Evolutionary conservation across 495 filamentous ascomycete species (phyloP), one percentile per base, ranked within the genome.

Genomic region (Platismatia glauca): DNA sequence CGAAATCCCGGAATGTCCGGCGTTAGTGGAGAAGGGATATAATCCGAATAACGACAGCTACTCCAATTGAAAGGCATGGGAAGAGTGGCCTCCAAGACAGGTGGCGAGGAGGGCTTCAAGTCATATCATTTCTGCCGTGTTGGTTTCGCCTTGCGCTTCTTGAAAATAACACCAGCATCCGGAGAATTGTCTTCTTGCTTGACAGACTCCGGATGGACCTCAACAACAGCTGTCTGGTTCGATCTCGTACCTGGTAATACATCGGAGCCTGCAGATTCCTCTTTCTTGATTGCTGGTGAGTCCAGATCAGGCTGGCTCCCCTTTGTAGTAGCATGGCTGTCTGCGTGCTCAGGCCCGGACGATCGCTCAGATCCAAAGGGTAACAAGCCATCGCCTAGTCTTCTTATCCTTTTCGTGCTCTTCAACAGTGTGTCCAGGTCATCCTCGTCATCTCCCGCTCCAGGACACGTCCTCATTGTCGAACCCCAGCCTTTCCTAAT

Each of bases 111-210:
- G 2, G n/a, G 46, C 24, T 24, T 53, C 41, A 18, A 53, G 29
- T 16, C 33, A 48, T 15, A 39, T 71, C 67, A 77, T 66, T 74
- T 79, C 48, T 85, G 82, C 43, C 84, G 80, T 67, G 89, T 82
- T 38, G 84, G 83, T 72, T 91, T 95, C 1, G 86, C 80, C 70
- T 94, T 96, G 65, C 92, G 84, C 75, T 95, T 95, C 76, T 95
- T 97, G 77, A 97, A 97, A 16, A 94, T 75, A 24, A 93, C 79
- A 0, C 75, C 80, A 6, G 72, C 66, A 7, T 64, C 68, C 39
- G 71, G 65, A 16, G 71, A 69, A 58, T 72, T 70, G 4, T 60
- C 69, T 56, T 75, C 72, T 20, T 64, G 41, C 37, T 62, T 62
- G 22, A 62, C 8, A 12, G 55, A 38, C 55, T 39, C 38, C 22